phyloP scores from a whole-genome alignment of 176 grass and related monocot species.

The Alloteropsis semialata region DNA sequence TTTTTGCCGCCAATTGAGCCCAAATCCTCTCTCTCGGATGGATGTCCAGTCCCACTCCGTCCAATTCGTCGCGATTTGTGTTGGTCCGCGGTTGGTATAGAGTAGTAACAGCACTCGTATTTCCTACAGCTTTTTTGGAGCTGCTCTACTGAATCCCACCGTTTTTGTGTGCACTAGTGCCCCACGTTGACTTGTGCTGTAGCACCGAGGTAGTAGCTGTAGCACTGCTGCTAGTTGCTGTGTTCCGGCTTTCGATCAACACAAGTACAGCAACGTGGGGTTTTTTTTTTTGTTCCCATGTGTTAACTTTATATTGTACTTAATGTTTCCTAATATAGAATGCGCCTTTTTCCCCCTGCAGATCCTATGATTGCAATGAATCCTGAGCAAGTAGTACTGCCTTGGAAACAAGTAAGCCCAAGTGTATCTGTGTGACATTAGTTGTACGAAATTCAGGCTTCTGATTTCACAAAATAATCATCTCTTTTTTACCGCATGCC shows the following conservation, averaged over 20 bases:
- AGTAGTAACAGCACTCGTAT: background rate
- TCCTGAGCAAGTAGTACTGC: background rate
- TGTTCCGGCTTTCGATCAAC: slow-evolving; percentile 25
- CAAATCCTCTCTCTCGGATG: background rate
- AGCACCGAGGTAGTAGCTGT: background rate
- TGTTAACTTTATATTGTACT: slow-evolving; percentile 11
- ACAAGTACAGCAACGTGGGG: slow-evolving; percentile 18
- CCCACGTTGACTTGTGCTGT: background rate
- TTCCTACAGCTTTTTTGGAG: background rate
- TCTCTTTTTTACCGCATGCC: background rate
- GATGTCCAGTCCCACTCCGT: background rate
- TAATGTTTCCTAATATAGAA: slow-evolving; percentile 3
- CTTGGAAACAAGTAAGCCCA: slow-evolving; percentile 14
- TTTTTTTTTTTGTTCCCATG: background rate
- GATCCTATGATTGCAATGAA: background rate
- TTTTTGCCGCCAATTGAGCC: background rate
- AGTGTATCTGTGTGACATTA: background rate
- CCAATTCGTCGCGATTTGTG: background rate
- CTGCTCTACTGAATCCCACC: background rate
- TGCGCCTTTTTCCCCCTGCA: background rate
- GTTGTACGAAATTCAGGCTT: background rate
- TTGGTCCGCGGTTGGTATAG: background rate
- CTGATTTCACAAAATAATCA: background rate
- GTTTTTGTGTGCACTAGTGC: background rate
- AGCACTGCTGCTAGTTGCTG: background rate